Evolutionary conservation across 2,329 filamentous ascomycete species (phyloP).

Genomic region (Ophiostoma himal-ulmi): DNA sequence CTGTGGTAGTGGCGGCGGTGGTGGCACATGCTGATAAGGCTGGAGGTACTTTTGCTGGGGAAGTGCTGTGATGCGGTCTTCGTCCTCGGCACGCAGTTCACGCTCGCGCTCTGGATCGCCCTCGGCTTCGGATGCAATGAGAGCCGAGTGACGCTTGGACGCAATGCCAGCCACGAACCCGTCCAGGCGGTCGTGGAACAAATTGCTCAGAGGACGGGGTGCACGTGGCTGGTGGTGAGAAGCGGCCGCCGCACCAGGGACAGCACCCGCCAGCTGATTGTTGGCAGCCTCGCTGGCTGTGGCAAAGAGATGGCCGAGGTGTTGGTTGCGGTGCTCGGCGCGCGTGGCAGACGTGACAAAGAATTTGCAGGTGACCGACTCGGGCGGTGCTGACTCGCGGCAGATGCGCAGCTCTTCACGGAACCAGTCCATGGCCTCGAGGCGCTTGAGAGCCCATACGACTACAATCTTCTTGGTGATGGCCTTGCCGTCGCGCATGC

Average conservation of each 20-base stretch:
- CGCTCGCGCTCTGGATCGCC: slow-evolving; percentile 74
- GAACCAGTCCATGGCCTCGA: slow-evolving; percentile 97
- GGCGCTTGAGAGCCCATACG: slow-evolving; percentile 86
- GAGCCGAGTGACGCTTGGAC: slow-evolving; percentile 75
- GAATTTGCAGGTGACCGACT: slow-evolving; percentile 88
- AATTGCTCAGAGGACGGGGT: slow-evolving; percentile 62
- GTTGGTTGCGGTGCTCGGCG: slow-evolving; percentile 39
- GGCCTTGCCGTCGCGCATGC: slow-evolving; percentile 90
- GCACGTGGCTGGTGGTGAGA: slow-evolving; percentile 39
- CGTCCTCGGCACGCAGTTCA: slow-evolving; percentile 72
- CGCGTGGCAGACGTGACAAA: slow-evolving; percentile 78
- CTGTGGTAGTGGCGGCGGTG: slow-evolving; percentile 27
- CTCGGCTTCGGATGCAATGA: slow-evolving; percentile 75
- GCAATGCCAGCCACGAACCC: slow-evolving; percentile 82
- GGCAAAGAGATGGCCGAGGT: slow-evolving; percentile 26
- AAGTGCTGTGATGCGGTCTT: slow-evolving; percentile 77
- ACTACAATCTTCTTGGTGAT: slow-evolving; percentile 87
- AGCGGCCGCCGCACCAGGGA: background rate
- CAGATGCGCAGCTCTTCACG: slow-evolving; percentile 90
- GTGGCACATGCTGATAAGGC: slow-evolving; percentile 41
- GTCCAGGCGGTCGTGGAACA: slow-evolving; percentile 81
- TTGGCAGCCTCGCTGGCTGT: background rate
- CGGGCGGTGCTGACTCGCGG: slow-evolving; percentile 78
- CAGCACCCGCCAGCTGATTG: background rate
- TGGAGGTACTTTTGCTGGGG: slow-evolving; percentile 63